Conservation (phyloP, 164 flowering plant genomes). For the Santalum album region DNA sequence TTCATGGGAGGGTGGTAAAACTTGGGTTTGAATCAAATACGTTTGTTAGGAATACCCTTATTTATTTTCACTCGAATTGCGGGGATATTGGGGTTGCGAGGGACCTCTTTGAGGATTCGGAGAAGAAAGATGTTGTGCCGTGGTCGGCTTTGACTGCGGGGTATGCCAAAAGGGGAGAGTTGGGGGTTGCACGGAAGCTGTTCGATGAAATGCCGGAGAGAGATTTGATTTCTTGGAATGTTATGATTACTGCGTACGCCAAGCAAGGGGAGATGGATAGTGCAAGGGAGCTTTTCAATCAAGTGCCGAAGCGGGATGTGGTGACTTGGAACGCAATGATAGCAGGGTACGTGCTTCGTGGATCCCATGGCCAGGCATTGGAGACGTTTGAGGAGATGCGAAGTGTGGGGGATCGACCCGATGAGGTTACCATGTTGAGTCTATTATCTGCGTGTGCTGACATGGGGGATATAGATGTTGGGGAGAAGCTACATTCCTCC, state of each 20-base stretch:
- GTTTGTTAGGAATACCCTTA: conserved; percentile 59
- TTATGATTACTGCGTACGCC: conserved; percentile 67
- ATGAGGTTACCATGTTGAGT: conserved; percentile 61
- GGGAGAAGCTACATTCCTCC: too few species aligned
- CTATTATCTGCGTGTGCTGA: conserved; percentile 54
- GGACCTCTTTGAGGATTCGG: conserved; percentile 42
- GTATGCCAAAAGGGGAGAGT: conserved; percentile 55
- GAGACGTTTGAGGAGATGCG: conserved; percentile 66
- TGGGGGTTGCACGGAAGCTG: conserved; percentile 35
- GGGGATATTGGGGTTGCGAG: conserved; percentile 54
- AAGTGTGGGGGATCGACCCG: conserved; percentile 33
- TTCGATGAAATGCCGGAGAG: conserved; percentile 69
- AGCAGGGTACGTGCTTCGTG: conserved; percentile 42
- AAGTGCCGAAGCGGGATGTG: conserved; percentile 45
- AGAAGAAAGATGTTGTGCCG: conserved; percentile 39
- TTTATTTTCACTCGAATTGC: conserved; percentile 59
- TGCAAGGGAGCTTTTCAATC: conserved; percentile 46
- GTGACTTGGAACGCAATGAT: conserved; percentile 70
- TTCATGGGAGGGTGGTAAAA: conserved; percentile 51
- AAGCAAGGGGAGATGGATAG: conserved; percentile 57
- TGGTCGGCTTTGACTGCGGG: conserved; percentile 80
- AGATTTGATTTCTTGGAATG: conserved; percentile 86
- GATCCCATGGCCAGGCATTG: conserved; percentile 31
- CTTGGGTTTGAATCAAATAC: conserved; percentile 42
- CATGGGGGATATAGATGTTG: conserved; percentile 21